A percentile compares a stretch with the other conserved stretches of the same genome.
Evolutionary conservation across 2,329 filamentous ascomycete genomes (phyloP).

Genomic region (Lachnellula occidentalis): DNA sequence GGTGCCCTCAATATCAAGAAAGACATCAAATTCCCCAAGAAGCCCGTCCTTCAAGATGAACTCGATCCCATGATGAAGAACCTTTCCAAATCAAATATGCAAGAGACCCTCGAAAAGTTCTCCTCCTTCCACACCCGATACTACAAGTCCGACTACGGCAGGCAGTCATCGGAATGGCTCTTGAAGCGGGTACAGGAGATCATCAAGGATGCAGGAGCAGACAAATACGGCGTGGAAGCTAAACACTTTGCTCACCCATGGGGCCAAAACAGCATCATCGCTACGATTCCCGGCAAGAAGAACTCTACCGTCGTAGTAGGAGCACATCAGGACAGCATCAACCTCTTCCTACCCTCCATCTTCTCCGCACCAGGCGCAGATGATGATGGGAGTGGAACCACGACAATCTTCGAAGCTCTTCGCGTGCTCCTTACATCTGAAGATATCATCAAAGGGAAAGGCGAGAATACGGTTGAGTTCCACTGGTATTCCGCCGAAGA

Average conservation of each 20-base stretch:
- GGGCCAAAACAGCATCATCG: slow-evolving; percentile 88
- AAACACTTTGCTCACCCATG: slow-evolving; percentile 75
- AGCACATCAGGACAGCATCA: slow-evolving; percentile 93
- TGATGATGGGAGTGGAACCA: slow-evolving; percentile 87
- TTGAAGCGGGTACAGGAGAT: slow-evolving; percentile 67
- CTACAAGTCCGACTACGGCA: slow-evolving; percentile 73
- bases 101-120: slow-evolving; percentile 70
- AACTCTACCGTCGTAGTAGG: slow-evolving; percentile 84
- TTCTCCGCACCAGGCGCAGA: slow-evolving; percentile 89
- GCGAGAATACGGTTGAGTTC: slow-evolving; percentile 86
- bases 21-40: slow-evolving; percentile 57
- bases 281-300: slow-evolving; percentile 79
- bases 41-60: slow-evolving; percentile 58
- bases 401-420: slow-evolving; percentile 90
- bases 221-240: slow-evolving; percentile 59
- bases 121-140: slow-evolving; percentile 77
- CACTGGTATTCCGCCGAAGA: slow-evolving; percentile 95
- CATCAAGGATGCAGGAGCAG: slow-evolving; percentile 65
- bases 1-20: slow-evolving; percentile 44
- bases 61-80: slow-evolving; percentile 62
- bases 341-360: slow-evolving; percentile 79
- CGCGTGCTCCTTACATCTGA: slow-evolving; percentile 71
- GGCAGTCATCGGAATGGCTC: slow-evolving; percentile 84
- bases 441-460: slow-evolving; percentile 64
- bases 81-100: slow-evolving; percentile 72